Base-by-base conservation (phyloP, 352 stramenopile species). In the Phytopythium aichiense region DNA sequence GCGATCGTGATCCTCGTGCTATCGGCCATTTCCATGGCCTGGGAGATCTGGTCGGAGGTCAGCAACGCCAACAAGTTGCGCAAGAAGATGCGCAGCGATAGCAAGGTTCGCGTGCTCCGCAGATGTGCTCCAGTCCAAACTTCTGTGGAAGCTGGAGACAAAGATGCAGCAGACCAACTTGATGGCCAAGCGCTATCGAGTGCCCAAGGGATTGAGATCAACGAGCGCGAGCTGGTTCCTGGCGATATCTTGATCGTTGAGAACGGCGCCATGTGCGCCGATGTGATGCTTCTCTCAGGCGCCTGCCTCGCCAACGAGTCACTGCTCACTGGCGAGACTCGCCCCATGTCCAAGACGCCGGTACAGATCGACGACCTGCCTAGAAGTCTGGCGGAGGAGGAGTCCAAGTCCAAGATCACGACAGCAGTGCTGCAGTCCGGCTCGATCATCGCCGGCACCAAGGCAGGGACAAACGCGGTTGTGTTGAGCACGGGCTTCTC, bases 401-500 rank as follows among this genome's bases (percentile, higher is more conserved):
- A 64, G n/a, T 67, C 67, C 25, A 66, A 60, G 40, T 23, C 43
- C 7, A 48, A 70, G 28, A 66, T 74, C 67, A 71, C 74, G 50
- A 49, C 55, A 1, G 71, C 66, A n/a, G 70, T 79, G 40, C 56
- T 82, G 8, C 69, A 81, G 56, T 61, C 73, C 2, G 73, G 61
- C 28, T 79, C 71, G 13, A 71, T 46, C 13, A 65, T 79, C 53
- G 76, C 63, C 31, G 53, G 57, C 7, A 25, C 73, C 2, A 55
- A 58, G 22, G 51, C 64, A 1, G 48, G 52, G 0, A 77, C 58
- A 42, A 61, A 58, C 16, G 77, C 66, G 16, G 72, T 91, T 12
- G 80, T 92, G 28, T 50, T 85, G 0, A 73, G 67, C 20, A 89
- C 80, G 18, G 76, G 78, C 23, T 87, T 88, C 35, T 82, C 69